Percentiles rank a stretch among this genome's conserved stretches.
Conservation (phyloP, 2,329 filamentous ascomycete genomes). For the Fusarium chuoi region DNA sequence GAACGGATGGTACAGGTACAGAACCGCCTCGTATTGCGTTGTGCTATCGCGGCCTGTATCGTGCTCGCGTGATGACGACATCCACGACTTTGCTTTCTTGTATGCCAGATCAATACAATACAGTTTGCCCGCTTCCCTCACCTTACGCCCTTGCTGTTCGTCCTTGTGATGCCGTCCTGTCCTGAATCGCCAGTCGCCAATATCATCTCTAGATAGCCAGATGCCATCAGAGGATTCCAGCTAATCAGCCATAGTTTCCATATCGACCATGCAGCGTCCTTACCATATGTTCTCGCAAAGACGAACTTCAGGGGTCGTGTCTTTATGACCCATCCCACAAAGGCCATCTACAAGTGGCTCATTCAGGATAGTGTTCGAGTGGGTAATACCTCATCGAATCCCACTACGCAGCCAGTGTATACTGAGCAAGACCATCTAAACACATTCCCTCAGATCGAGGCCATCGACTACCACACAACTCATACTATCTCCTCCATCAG, state of each 20-base stretch:
- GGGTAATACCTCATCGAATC: slow-evolving; percentile 73
- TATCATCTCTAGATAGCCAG: slow-evolving; percentile 15
- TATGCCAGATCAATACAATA: slow-evolving; percentile 55
- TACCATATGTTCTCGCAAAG: slow-evolving; percentile 96
- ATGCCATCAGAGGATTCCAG: slow-evolving; percentile 24
- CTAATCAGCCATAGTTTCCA: slow-evolving; percentile 78
- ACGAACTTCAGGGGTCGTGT: slow-evolving; percentile 97
- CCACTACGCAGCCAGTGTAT: slow-evolving; percentile 80
- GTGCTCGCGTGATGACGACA: slow-evolving; percentile 42
- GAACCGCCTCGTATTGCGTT: not conserved
- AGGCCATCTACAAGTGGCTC: slow-evolving; percentile 99
- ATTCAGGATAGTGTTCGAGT: slow-evolving; percentile 97
- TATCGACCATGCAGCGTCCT: slow-evolving; percentile 96
- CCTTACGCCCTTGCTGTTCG: slow-evolving; percentile 38
- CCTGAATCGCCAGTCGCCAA: slow-evolving; percentile 30
- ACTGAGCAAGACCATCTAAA: slow-evolving; percentile 95
- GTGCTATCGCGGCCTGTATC: slow-evolving; percentile 22
- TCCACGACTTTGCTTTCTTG: slow-evolving; percentile 40
- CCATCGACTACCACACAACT: slow-evolving; percentile 97
- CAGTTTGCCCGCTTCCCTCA: slow-evolving; percentile 41
- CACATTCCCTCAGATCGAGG: slow-evolving; percentile 93
- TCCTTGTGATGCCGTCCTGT: slow-evolving; percentile 45
- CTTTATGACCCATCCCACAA: slow-evolving; percentile 99
- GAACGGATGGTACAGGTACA: slow-evolving; percentile 29
- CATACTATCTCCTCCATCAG: slow-evolving; percentile 96